Evolutionary conservation across 2,329 filamentous ascomycete genomes (phyloP).

Genomic region (Endoconidiophora polonica): DNA sequence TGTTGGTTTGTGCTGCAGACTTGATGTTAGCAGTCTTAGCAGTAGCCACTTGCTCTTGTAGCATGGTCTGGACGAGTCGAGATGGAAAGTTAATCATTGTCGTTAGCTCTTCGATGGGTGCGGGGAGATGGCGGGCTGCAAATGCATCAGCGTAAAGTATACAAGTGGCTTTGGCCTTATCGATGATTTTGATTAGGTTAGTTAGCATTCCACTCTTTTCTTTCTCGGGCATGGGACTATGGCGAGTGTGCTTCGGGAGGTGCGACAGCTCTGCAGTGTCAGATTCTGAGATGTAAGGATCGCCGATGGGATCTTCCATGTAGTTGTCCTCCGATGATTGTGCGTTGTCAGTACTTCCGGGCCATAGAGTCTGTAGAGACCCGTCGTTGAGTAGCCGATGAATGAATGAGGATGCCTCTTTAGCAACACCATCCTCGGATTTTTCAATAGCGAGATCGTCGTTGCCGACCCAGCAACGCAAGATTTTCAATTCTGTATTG

Average conservation of each 20-base stretch:
- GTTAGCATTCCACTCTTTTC: conserved; percentile 54
- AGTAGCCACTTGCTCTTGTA: conserved; percentile 77
- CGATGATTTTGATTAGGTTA: conserved; percentile 70
- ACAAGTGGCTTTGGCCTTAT: conserved; percentile 81
- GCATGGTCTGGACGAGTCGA: conserved; percentile 89
- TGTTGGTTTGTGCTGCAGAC: conserved; percentile 78
- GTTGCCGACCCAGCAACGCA: conserved; percentile 95
- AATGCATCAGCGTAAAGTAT: conserved; percentile 77
- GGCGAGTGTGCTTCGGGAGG: no score
- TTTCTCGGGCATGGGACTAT: not conserved
- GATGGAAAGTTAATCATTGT: conserved; percentile 96
- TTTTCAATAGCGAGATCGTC: conserved; percentile 78
- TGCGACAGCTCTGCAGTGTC: no score
- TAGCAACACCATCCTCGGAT: conserved; percentile 42
- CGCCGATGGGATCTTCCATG: no score
- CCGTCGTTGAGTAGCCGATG: conserved; percentile 93
- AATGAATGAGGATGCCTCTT: conserved; percentile 84
- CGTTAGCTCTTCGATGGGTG: conserved; percentile 90
- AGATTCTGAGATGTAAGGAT: not conserved
- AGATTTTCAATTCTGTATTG: conserved; percentile 77
- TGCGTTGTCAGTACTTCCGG: conserved; percentile 26
- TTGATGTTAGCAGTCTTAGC: conserved; percentile 78
- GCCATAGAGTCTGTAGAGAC: conserved; percentile 61
- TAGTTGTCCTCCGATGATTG: no score
- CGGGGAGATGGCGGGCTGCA: conserved; percentile 74